Percentiles rank a stretch among this genome's conserved stretches.
phyloP scores from a whole-genome alignment of 2,329 filamentous ascomycete species.

The Byssochlamys sp. region DNA sequence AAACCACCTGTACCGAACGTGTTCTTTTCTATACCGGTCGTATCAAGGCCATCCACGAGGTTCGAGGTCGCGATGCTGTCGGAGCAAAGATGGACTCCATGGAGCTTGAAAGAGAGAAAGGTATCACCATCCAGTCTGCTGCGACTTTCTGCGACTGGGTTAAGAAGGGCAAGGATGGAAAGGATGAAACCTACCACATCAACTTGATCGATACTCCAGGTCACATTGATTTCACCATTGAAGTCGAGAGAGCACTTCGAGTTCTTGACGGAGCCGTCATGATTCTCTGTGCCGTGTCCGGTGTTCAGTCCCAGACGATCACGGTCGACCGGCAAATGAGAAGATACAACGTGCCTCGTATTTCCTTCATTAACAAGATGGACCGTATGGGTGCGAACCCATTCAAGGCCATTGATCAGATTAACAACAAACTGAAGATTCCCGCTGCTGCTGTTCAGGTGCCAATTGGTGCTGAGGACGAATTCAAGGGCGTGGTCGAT shows the following conservation, averaged over 20 bases:
- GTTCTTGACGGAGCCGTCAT: slow-evolving; percentile 95
- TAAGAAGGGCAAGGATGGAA: slow-evolving; percentile 65
- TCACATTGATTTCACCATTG: slow-evolving; percentile 98
- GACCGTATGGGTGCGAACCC: slow-evolving; percentile 97
- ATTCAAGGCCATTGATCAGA: slow-evolving; percentile 94
- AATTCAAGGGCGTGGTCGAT: slow-evolving; percentile 86
- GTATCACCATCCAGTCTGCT: slow-evolving; percentile 96
- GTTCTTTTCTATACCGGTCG: slow-evolving; percentile 96
- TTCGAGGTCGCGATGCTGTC: slow-evolving; percentile 76
- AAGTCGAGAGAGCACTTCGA: slow-evolving; percentile 88
- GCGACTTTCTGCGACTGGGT: slow-evolving; percentile 97
- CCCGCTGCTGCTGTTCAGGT: slow-evolving; percentile 88
- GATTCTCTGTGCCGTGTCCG: slow-evolving; percentile 94
- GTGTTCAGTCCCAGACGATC: slow-evolving; percentile 95
- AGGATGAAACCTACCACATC: slow-evolving; percentile 88
- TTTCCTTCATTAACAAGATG: slow-evolving; percentile 99
- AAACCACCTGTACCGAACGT: slow-evolving; percentile 91
- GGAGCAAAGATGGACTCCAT: slow-evolving; percentile 99
- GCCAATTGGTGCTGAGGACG: slow-evolving; percentile 84
- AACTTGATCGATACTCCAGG: slow-evolving; percentile 98
- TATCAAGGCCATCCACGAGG: slow-evolving; percentile 94
- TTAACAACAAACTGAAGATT: slow-evolving; percentile 90
- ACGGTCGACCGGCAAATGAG: slow-evolving; percentile 98
- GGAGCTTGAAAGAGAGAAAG: slow-evolving; percentile 96
- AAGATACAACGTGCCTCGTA: slow-evolving; percentile 87